These are phyloP conservation scores for Chaetomium cochliodes DNA, from an alignment of 495 filamentous ascomycete genomes.

Conservation along the genomic window DNA sequence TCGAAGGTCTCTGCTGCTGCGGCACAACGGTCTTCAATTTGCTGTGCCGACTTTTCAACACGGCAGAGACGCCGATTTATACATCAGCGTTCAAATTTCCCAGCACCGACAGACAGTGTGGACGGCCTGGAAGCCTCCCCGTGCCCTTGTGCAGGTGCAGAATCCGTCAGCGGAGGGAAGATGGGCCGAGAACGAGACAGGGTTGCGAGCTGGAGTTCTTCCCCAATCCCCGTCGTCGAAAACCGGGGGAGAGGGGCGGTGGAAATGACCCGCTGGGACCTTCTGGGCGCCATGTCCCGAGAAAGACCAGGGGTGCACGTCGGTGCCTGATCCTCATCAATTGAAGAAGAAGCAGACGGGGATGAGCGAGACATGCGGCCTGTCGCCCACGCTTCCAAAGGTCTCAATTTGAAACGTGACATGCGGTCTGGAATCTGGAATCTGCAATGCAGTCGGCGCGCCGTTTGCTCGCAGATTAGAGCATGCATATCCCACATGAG, in stretches of 20 bases:
- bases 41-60: not conserved
- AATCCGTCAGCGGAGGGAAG: slow-evolving; percentile 5
- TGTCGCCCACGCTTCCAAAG: not conserved
- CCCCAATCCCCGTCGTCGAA: not conserved
- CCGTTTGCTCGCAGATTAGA: not conserved
- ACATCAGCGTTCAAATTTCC: not conserved
- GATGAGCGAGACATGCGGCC: not conserved
- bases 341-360: too few relatives aligned
- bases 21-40: not conserved
- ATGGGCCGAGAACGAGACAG: not conserved
- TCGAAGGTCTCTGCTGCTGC: too few relatives aligned
- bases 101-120: not conserved
- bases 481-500: not conserved
- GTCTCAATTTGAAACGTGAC: not conserved
- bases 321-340: not conserved
- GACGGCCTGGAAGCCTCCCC: not conserved
- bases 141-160: not conserved
- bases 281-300: not conserved
- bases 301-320: not conserved
- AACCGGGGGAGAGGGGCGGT: not conserved
- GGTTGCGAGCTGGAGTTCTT: not conserved
- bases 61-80: not conserved
- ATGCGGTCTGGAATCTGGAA: not conserved
- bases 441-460: not conserved
- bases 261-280: not conserved